Evolutionary conservation across 208 protist genomes (phyloP).

Genomic region (Naegleria fowleri): DNA sequence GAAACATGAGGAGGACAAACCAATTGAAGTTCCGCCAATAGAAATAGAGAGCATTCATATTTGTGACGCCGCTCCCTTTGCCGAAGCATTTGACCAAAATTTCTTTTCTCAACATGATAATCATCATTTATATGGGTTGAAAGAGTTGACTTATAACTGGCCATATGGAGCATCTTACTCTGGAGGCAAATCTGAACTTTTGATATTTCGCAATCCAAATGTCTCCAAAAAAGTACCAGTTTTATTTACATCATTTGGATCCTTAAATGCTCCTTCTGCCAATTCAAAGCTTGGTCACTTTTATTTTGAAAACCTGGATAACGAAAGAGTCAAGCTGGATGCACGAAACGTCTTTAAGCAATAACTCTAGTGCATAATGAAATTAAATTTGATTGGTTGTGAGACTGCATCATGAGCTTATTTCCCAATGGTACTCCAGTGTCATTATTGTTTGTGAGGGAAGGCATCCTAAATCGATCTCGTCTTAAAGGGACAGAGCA

Average conservation of each 20-base stretch:
- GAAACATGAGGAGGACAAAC: background rate
- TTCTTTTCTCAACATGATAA: slow-evolving; percentile 3
- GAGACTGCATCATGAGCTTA: too few species aligned
- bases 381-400: too few species aligned
- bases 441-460: too few species aligned
- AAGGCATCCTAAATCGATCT: too few species aligned
- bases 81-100: background rate
- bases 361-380: too few species aligned
- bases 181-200: background rate
- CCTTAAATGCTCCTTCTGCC: background rate
- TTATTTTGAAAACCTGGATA: background rate
- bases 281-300: background rate
- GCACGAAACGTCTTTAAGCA: background rate
- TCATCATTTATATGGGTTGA: background rate
- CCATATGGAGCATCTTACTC: background rate
- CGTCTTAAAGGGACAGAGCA: too few species aligned
- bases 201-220: background rate
- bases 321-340: background rate
- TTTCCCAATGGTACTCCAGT: too few species aligned
- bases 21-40: background rate
- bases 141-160: background rate
- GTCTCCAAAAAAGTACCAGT: background rate
- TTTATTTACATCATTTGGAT: background rate
- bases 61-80: background rate
- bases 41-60: background rate